phyloP scores from a whole-genome alignment of 2,329 filamentous ascomycete genomes.

The Xylariaceae sp. region DNA sequence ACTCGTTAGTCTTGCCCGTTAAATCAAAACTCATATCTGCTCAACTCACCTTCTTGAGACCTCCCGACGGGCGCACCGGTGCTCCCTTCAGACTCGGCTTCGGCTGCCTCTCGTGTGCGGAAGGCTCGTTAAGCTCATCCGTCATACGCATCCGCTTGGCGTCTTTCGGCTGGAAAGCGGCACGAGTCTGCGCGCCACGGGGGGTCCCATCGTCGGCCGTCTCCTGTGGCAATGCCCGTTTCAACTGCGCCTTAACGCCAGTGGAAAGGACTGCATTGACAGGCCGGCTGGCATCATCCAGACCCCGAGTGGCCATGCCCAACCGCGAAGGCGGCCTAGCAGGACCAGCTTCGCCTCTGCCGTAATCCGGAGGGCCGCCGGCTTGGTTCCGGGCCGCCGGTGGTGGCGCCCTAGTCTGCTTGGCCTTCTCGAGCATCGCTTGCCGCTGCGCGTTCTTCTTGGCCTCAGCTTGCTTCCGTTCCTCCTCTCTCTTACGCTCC shows the following conservation, averaged over 20 bases:
- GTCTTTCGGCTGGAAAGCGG: slow-evolving; percentile 62
- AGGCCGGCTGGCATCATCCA: slow-evolving; percentile 57
- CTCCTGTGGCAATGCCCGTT: slow-evolving; percentile 66
- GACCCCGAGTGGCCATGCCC: slow-evolving; percentile 45
- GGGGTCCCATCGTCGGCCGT: slow-evolving; percentile 51
- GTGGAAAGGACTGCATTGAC: slow-evolving; percentile 55
- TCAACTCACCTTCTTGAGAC: slow-evolving; percentile 59
- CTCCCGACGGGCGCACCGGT: slow-evolving; percentile 74
- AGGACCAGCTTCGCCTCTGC: slow-evolving; percentile 33
- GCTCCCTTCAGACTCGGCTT: slow-evolving; percentile 70
- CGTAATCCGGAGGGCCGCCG: slow-evolving; percentile 46
- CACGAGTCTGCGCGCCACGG: slow-evolving; percentile 44
- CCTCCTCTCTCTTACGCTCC: slow-evolving; percentile 57
- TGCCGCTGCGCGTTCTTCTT: slow-evolving; percentile 63
- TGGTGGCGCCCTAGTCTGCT: slow-evolving; percentile 58
- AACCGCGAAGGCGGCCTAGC: slow-evolving; percentile 53
- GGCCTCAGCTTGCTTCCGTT: slow-evolving; percentile 57
- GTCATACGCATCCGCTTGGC: slow-evolving; percentile 75
- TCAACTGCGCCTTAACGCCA: slow-evolving; percentile 66
- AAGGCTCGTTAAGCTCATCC: slow-evolving; percentile 62
- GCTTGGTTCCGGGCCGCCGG: slow-evolving; percentile 53
- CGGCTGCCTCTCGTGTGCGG: slow-evolving; percentile 53
- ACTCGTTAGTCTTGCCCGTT: slow-evolving; percentile 32
- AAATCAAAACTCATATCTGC: neutral
- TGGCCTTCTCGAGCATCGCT: slow-evolving; percentile 58